These are phyloP conservation scores for Epichloe uncinata DNA, from an alignment of 2,329 filamentous ascomycete species.

Conservation along the genomic window DNA sequence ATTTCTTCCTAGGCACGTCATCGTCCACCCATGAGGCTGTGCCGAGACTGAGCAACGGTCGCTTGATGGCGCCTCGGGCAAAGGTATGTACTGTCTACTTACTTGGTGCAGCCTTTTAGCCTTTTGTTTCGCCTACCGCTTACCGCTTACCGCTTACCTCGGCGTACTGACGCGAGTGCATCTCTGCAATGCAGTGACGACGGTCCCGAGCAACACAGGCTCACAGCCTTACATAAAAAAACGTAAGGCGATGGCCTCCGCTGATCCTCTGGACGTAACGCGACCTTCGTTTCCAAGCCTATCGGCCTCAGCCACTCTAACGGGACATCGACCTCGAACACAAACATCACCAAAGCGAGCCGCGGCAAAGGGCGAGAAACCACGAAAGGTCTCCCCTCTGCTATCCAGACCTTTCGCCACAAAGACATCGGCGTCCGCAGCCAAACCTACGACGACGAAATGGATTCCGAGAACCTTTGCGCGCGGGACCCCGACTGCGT, in stretches of 20 bases:
- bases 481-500: conserved; percentile 10
- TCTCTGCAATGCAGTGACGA: neutral
- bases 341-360: conserved; percentile 4
- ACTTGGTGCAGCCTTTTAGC: neutral
- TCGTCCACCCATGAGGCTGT: neutral
- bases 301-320: neutral
- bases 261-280: conserved; percentile 9
- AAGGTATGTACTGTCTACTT: neutral
- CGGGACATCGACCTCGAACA: neutral
- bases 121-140: neutral
- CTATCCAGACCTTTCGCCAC: neutral
- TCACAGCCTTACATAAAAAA: conserved; percentile 5
- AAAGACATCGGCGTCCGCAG: conserved; percentile 6
- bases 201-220: conserved; percentile 7
- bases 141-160: no score
- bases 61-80: conserved; percentile 2
- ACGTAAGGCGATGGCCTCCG: conserved; percentile 11
- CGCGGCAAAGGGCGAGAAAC: conserved; percentile 3
- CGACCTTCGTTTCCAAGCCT: conserved; percentile 7
- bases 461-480: conserved; percentile 4
- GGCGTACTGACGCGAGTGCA: neutral
- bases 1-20: neutral
- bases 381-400: conserved; percentile 3
- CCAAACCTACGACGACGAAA: conserved; percentile 5
- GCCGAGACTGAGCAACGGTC: neutral